Conservation (phyloP, 306 rosid species). For the Trifolium dubium region DNA sequence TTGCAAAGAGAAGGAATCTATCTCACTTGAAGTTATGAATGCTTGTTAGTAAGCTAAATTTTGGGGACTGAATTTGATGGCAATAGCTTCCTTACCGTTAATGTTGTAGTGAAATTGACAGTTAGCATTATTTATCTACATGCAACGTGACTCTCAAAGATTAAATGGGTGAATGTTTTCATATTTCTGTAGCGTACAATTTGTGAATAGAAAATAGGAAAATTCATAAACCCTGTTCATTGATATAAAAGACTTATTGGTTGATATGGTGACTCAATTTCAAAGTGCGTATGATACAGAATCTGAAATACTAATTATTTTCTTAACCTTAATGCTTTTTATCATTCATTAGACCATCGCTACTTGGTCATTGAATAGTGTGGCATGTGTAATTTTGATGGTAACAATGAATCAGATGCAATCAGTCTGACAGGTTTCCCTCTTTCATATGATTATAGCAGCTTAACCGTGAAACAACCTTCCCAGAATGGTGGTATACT, state of each 20-base stretch:
- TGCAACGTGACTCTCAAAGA: background rate
- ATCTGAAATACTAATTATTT: conserved; percentile 17
- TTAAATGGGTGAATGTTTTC: conserved; percentile 1
- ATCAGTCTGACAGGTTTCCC: conserved; percentile 37
- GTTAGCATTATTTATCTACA: conserved; percentile 37
- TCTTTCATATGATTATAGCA: conserved; percentile 43
- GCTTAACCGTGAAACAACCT: conserved; percentile 49
- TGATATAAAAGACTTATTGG: conserved; percentile 19
- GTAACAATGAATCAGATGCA: conserved; percentile 22
- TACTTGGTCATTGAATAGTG: conserved; percentile 5
- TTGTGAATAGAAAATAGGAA: background rate
- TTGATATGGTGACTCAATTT: conserved; percentile 1
- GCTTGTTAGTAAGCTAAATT: conserved; percentile 25
- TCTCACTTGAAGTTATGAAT: conserved; percentile 39
- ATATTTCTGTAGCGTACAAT: background rate
- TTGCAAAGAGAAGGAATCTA: conserved; percentile 15
- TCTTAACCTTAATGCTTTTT: conserved; percentile 13
- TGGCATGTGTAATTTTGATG: conserved; percentile 26
- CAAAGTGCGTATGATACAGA: conserved; percentile 4
- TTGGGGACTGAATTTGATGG: conserved; percentile 7
- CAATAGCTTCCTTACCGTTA: conserved; percentile 3
- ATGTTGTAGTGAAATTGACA: conserved; percentile 16
- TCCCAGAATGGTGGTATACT: conserved; percentile 65
- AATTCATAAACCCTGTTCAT: background rate
- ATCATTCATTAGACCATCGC: conserved; percentile 21